Base-by-base conservation (phyloP, 768 basidiomycete genomes). In the Tricholoma sp. region DNA sequence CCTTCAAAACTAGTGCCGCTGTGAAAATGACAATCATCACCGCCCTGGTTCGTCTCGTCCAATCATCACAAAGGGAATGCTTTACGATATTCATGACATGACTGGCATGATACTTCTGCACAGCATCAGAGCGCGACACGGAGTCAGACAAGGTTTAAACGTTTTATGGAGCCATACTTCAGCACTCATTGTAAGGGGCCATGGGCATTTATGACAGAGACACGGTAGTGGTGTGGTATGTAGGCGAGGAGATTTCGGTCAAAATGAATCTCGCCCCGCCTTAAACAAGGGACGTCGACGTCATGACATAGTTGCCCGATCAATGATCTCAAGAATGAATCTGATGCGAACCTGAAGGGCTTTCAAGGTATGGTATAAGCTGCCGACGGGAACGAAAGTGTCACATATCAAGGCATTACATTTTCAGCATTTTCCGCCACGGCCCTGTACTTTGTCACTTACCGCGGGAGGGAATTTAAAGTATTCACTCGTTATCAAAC, bases 401-500 rank as follows among this genome's bases (percentile, higher is more conserved):
- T 27, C 5, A 27, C 24, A 27, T n/a, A n/a, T n/a, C n/a, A n/a
- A n/a, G n/a, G n/a, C n/a, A n/a, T n/a, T n/a, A n/a, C n/a, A 27
- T 5, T 27, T 27, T 27, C 24, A 2, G 2, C 24, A 27, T 27
- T 27, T 27, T 27, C 24, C 24, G 24, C 24, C 24, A 27, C 24
- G 24, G 5, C 24, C 24, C 24, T 27, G 24, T 5, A 27, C 5
- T 2, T 27, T 5, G 5, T 27, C 24, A 27, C 24, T 24, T 46
- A 46, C 24, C 22, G 45, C 45, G 45, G 22, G 31, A 32, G 31
- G 31, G 12, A 47, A 22, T 45, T 45, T 43, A 27, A 7, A 3
- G 9, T 14, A 49, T 49, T 49, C 9, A 27, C 8, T 27, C 5
- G 6, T 29, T 31, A n/a, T 78, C 75, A 59, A 70, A 77, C 12